Base-by-base conservation (phyloP, 495 filamentous ascomycete species). In the Astrothelium macrocarpum region DNA sequence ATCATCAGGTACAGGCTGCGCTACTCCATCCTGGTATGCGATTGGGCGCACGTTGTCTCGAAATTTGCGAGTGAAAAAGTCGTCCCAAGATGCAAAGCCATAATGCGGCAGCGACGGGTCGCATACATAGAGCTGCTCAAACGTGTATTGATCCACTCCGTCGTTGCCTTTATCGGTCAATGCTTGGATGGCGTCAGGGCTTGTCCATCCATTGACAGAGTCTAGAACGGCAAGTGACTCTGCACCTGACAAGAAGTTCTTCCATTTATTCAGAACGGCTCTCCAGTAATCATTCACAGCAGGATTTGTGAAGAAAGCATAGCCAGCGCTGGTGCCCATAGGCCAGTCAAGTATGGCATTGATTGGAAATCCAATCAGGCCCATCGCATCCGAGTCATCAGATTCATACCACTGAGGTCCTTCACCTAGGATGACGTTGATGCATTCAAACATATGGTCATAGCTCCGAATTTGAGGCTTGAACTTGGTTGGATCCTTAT, bases 71-170 rank as follows among this genome's bases (percentile, higher is more conserved):
- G 85, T 88, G 75, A 91, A 91, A 76, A 90, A 91, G 62, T 86
- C 78, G 64, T 91, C 87, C 88, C 88, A 90, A 1, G 85, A 89
- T 45, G 76, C 80, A 72, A 78, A 92, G 25, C 87, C 88, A 70
- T 81, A 75, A 65, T 86, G 66, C 53, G 74, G 71, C 1, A 76
- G 66, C 0, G 63, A 66, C 0, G 82, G 79, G 29, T 86, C 78
- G 66, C 82, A 84, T 9, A 73, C 26, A 63, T 66, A 85, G 73
- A 82, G 75, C 7, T 82, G 73, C 53, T 83, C 78, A 65, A 86
- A 84, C 20, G 69, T 74, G 60, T 75, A 5, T 39, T 5, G 34
- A 14, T 14, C 14, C 5, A 5, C 14, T 5, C 5, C 5, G 14
- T 39, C 34, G 14, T 39, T 39, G 5, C 14, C 5, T 5, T 5